Conservation (phyloP, 1,284 basidiomycete genomes). For the Microbotryum saponariae region DNA sequence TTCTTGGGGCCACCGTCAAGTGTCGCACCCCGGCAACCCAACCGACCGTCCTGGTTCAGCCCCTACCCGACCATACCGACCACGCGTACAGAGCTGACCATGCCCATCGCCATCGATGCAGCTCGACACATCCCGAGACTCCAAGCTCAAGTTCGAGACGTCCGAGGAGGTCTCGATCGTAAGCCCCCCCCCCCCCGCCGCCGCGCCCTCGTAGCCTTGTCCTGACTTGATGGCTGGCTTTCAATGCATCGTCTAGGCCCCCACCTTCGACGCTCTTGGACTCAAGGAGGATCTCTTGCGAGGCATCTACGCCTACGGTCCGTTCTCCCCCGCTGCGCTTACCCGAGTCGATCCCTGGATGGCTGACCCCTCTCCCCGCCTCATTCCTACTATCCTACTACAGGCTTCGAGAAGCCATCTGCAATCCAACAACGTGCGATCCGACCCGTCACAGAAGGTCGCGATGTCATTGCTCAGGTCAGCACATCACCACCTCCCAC, state of each 20-base stretch:
- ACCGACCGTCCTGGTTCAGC: background rate
- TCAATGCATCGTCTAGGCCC: constrained; percentile 17
- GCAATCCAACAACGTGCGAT: constrained; percentile 98
- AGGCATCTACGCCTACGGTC: constrained; percentile 98
- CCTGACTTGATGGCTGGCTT: background rate
- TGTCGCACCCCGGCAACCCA: no score
- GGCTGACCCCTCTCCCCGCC: background rate
- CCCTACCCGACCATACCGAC: background rate
- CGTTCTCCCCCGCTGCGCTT: constrained; percentile 40
- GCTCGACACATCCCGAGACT: constrained; percentile 33
- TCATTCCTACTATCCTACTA: background rate
- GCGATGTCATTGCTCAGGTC: constrained; percentile 45
- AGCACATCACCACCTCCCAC: background rate
- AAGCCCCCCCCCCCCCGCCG: background rate
- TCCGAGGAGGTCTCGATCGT: constrained; percentile 80
- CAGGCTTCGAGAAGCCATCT: constrained; percentile 98
- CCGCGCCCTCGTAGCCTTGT: background rate
- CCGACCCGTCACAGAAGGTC: constrained; percentile 68
- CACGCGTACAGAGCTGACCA: background rate
- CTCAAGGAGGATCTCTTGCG: constrained; percentile 92
- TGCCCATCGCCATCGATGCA: background rate
- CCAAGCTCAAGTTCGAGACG: constrained; percentile 94
- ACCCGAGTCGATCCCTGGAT: background rate
- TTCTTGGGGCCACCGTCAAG: no score
- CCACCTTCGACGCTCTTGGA: constrained; percentile 37